Base-by-base conservation (phyloP, 768 basidiomycete genomes). In the Imleria badia region DNA sequence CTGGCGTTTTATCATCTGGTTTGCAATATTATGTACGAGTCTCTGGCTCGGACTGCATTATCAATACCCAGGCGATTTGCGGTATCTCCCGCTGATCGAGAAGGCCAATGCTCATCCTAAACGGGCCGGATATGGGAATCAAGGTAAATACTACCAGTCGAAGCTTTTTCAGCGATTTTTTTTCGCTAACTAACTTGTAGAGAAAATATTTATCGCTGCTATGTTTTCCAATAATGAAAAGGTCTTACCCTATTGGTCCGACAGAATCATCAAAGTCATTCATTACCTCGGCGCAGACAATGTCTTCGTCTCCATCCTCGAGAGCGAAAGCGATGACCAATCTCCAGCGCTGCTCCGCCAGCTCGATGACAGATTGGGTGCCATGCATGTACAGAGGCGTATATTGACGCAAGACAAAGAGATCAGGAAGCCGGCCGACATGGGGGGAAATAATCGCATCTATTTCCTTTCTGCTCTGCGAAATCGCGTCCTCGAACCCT, bases 401-500 rank as follows among this genome's bases (percentile, higher is more conserved):
- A 65, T 65, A 44, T 33, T 61, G 40, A 61, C 47, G 1, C 38
- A 43, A 3, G 65, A 61, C 20, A 33, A 1, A 5, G 38, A 30
- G 45, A 15, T 65, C 12, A 14, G 43, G 22, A 63, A 20, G 26
- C 65, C 61, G 6, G 31, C 42, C 4, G 7, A 51, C 14, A 20
- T 58, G 41, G 4, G 1, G 3, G 45, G 20, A 0, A 26, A 29
- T 5, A 8, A 52, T 23, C 61, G 59, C 10, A 55, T 58, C 13
- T 0, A 15, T 3, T 66, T 43, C 22, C 62, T 65, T 13, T 13
- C 64, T 6, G 44, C 66, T 3, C 66, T 73, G n/a, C 72, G 77
- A 31, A 78, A 79, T 58, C 69, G 67, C 31, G 78, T 63, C 5
- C 63, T 79, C 33, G 73, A 77, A 52, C 78, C 77, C 7, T 63